phyloP scores from a whole-genome alignment of 2,329 filamentous ascomycete species.

The Fonsecaea nubica region DNA sequence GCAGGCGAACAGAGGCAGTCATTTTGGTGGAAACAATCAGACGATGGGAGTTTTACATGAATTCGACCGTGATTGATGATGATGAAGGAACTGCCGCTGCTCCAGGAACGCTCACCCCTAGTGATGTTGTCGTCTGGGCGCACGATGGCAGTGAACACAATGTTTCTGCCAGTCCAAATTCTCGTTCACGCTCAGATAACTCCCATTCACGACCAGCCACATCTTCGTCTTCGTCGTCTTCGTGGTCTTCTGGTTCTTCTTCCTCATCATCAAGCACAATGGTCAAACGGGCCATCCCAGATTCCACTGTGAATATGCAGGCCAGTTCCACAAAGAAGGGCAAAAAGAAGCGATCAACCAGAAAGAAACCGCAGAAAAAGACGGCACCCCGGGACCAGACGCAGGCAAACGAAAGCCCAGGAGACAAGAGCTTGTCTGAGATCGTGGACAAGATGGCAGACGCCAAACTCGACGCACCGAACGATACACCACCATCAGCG shows the following conservation, averaged over 20 bases:
- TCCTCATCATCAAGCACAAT: not conserved
- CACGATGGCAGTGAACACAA: not conserved
- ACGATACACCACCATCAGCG: not conserved
- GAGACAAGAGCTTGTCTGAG: not conserved
- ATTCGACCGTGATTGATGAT: constrained; percentile 4
- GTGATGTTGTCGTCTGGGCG: not conserved
- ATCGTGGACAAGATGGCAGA: not conserved
- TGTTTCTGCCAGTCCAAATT: constrained; percentile 10
- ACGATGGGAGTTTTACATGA: constrained; percentile 7
- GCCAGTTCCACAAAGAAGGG: not conserved
- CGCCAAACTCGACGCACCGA: not conserved
- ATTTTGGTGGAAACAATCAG: constrained; percentile 5
- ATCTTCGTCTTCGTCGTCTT: not conserved
- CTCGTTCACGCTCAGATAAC: not conserved
- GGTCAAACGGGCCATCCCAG: not conserved
- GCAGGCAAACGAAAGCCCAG: not conserved
- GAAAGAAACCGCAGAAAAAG: constrained; percentile 7
- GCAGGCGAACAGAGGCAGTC: not conserved
- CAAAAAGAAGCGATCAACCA: constrained; percentile 6
- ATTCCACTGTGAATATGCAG: not conserved
- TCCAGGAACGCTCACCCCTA: constrained; percentile 5
- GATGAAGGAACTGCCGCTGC: constrained; percentile 5
- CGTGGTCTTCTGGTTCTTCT: not conserved
- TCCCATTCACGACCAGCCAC: not conserved
- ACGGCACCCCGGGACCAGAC: not conserved